Percentiles rank a stretch among this genome's conserved stretches.
phyloP scores from a whole-genome alignment of 768 basidiomycete species.

The Sporobolomyces phaffii region DNA sequence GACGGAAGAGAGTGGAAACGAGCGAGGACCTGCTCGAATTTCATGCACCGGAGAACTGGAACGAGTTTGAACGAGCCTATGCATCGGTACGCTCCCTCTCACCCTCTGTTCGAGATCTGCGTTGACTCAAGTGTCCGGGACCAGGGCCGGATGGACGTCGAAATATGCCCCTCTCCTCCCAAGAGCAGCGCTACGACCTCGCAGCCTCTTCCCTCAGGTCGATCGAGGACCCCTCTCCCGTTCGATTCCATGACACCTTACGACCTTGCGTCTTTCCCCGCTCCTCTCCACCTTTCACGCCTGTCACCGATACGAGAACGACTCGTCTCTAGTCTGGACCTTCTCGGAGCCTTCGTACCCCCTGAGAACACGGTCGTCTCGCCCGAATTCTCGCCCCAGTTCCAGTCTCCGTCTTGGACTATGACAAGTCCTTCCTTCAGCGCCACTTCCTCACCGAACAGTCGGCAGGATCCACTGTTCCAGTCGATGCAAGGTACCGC shows the following conservation, averaged over 20 bases:
- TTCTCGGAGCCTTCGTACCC: slow-evolving; percentile 14
- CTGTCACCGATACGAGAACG: slow-evolving; percentile 14
- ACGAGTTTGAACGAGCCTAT: slow-evolving; percentile 6
- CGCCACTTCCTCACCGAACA: not conserved
- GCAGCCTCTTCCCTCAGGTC: not conserved
- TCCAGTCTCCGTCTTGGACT: not conserved
- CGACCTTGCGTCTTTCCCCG: slow-evolving; percentile 20
- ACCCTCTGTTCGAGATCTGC: no score
- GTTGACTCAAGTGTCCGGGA: no score
- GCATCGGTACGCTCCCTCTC: not conserved
- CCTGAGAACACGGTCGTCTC: not conserved
- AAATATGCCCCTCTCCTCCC: not conserved
- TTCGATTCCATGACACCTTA: slow-evolving; percentile 8
- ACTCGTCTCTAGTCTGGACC: slow-evolving; percentile 18
- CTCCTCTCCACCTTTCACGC: slow-evolving; percentile 11
- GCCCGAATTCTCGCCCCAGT: not conserved
- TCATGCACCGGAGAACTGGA: slow-evolving; percentile 1
- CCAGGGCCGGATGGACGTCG: slow-evolving; percentile 24
- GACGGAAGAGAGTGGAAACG: not conserved
- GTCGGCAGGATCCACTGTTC: not conserved
- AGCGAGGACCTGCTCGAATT: not conserved
- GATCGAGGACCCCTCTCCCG: not conserved
- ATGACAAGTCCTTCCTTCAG: not conserved
- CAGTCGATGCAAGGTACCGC: not conserved
- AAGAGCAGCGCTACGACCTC: not conserved